These are phyloP conservation scores for Pouteria campechiana DNA, from an alignment of 179 eudicot genomes.

Conservation along the genomic window DNA sequence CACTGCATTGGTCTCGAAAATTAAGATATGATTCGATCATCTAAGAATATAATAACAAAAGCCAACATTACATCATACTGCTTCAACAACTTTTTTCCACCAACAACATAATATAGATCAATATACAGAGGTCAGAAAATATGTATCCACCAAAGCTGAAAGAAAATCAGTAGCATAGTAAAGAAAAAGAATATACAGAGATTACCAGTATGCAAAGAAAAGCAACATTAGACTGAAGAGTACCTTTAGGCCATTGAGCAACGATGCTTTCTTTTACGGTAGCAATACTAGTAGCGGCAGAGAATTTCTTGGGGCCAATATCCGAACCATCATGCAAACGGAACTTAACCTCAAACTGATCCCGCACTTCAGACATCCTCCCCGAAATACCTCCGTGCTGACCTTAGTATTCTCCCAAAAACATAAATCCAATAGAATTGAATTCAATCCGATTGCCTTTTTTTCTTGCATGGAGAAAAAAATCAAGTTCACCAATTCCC, in stretches of 20 bases:
- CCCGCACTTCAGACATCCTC: slow-evolving; percentile 38
- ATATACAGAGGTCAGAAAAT: background rate
- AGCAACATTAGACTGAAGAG: slow-evolving; percentile 1
- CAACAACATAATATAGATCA: background rate
- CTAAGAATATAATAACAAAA: too few species aligned
- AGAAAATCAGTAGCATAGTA: too few species aligned
- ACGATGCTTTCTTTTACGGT: slow-evolving; percentile 55
- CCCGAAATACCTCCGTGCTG: too few species aligned
- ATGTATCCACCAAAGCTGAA: background rate
- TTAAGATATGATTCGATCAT: too few species aligned
- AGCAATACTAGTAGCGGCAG: slow-evolving; percentile 43
- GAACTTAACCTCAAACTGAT: slow-evolving; percentile 50
- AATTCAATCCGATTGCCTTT: too few species aligned
- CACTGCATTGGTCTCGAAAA: too few species aligned
- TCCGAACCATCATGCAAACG: slow-evolving; percentile 51
- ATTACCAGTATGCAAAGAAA: background rate
- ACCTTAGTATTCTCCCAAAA: too few species aligned
- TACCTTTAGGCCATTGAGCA: slow-evolving; percentile 71
- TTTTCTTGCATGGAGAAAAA: too few species aligned
- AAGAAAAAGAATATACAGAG: background rate
- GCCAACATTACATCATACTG: too few species aligned
- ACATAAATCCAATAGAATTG: too few species aligned
- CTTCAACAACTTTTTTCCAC: background rate
- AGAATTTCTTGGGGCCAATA: slow-evolving; percentile 51
- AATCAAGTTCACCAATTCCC: too few species aligned